Base-by-base conservation (phyloP, 495 filamentous ascomycete genomes). In the Hypoxylon cercidicola region DNA sequence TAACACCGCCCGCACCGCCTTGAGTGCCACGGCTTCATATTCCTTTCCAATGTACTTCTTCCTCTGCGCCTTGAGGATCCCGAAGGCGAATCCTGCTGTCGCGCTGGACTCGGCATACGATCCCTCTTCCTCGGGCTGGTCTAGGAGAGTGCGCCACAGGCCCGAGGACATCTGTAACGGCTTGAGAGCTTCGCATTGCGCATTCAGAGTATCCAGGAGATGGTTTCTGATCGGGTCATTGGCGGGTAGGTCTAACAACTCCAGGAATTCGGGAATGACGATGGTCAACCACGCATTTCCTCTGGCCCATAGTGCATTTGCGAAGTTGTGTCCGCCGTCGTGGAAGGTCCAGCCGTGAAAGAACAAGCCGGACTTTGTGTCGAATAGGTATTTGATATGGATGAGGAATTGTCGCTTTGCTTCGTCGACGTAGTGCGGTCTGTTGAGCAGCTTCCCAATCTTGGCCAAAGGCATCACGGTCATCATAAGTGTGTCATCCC, bases 401-500 rank as follows among this genome's bases (percentile, higher is more conserved):
- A 89, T 72, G 6, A 92, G 75, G 68, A 90, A 89, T 74, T 92
- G 89, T 18, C 83, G 79, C 72, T 90, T 90, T 10, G 89, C 89
- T 72, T 91, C 89, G 3, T 81, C 85, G n/a, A 91, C 76, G 64
- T 92, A 91, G 47, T 87, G 80, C 0, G 85, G 85, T 1, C 88
- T 78, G 50, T 80, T 76, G 4, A 92, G 78, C 12, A 91, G 72
- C 46, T 85, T 80, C 0, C 89, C 89, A 50, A 91, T 91, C 77
- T 91, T 92, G 13, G 89, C 89, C 1, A 91, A 79, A 6, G 89
- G 89, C 76, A 91, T 73, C 1, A 90, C 89, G 10, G 88, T 90
- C 89, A 92, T 92, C 89, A 92, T 91, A 43, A 92, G 79, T 18
- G 89, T 89, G 64, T 92, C 89, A 55, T 90, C 89, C 89, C 89